Evolutionary conservation across 106 monocot genomes (phyloP), one percentile per base, ranked within the genome.

Genomic region (Allium fistulosum): DNA sequence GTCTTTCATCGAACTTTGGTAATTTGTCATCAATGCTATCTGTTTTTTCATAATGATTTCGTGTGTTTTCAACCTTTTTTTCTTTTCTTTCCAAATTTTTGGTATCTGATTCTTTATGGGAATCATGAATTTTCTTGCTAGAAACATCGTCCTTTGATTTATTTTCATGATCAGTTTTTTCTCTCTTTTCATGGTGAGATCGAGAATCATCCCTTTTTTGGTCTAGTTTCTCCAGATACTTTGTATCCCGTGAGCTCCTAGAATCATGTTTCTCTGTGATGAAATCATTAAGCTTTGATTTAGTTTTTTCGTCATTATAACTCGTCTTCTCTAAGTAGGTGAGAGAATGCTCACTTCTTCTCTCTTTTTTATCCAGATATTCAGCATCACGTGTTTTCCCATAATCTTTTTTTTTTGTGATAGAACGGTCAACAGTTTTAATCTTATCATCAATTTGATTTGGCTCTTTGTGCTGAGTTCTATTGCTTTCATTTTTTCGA

Each of bases 61-160:
- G 79, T 13, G 61, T 51, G 55, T 58, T 37, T 26, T 80, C 68
- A 45, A 79, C 76, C 66, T 77, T 77, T 14, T 70, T 51, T 62
- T 65, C 69, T 65, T 76, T 80, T 72, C 58, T 77, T 80, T 84
- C 84, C 48, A 65, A 18, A 68, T 79, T 56, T 62, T 80, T 80
- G 18, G 12, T 51, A 22, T 82, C 72, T 49, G 58, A 59, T 11
- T 10, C 11, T 71, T 69, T 85, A 57, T 51, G 66, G 60, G 50
- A 79, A 71, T 81, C 80, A 9, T 77, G 77, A 55, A 73, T 94
- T 67, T 78, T 87, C 46, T 47, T 17, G 62, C 10, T 67, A 3
- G 74, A 72, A 50, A 46, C 55, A 58, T 77, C 80, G 52, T 65
- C 62, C 37, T 82, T 69, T 3, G 70, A 63, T 68, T 58, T 84